Conservation (phyloP, 2,329 filamentous ascomycete genomes). For the Aspergillus terreus region DNA sequence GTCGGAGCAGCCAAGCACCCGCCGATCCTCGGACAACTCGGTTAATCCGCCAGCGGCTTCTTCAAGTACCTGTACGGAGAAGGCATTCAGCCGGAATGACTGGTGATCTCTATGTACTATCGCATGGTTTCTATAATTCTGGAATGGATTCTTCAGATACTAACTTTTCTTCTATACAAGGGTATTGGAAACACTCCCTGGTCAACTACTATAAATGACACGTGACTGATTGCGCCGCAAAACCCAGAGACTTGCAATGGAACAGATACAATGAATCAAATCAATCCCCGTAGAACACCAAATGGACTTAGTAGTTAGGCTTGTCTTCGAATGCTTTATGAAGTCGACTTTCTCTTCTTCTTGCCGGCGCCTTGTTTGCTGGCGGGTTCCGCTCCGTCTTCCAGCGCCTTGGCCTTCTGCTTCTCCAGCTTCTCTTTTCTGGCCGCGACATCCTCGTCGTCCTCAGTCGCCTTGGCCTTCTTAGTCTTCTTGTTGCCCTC, state of each 20-base stretch:
- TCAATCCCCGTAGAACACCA: constrained; percentile 23
- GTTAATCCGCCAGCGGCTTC: constrained; percentile 20
- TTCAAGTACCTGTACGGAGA: neutral
- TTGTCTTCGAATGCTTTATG: constrained; percentile 23
- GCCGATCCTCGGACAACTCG: constrained; percentile 33
- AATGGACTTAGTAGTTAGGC: constrained; percentile 10
- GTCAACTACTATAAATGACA: constrained; percentile 21
- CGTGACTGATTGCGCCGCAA: constrained; percentile 30
- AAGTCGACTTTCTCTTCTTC: constrained; percentile 40
- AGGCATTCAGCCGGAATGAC: neutral
- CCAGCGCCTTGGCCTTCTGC: constrained; percentile 47
- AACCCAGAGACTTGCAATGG: constrained; percentile 18
- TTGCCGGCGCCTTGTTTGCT: constrained; percentile 24
- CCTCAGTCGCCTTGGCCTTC: constrained; percentile 34
- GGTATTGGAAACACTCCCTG: constrained; percentile 24
- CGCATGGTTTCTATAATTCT: too few relatives aligned
- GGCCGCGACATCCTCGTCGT: constrained; percentile 37
- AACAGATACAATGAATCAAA: constrained; percentile 14
- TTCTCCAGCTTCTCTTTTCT: constrained; percentile 48
- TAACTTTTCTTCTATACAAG: constrained; percentile 17
- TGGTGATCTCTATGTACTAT: too few relatives aligned
- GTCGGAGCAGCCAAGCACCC: constrained; percentile 31
- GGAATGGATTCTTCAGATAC: too few relatives aligned
- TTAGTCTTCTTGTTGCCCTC: constrained; percentile 38
- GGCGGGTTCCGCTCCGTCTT: constrained; percentile 37